Conservation (phyloP, 1,284 basidiomycete species). For the Xanthoconium separans region DNA sequence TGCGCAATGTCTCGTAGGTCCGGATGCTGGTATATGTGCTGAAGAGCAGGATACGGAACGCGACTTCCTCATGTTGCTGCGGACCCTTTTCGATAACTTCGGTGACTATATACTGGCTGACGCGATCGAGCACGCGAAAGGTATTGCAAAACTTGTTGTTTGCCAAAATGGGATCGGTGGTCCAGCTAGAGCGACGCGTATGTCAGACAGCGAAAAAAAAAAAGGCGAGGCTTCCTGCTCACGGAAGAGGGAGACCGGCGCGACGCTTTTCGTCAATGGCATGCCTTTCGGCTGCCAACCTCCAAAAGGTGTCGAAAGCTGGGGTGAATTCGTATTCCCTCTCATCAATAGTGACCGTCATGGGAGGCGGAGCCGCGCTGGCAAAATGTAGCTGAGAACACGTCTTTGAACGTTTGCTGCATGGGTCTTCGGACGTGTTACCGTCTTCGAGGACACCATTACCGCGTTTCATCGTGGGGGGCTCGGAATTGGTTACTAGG, state of each 20-base stretch:
- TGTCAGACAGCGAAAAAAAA: slow-evolving; percentile 14
- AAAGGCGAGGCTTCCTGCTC: slow-evolving; percentile 25
- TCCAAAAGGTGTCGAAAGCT: slow-evolving; percentile 62
- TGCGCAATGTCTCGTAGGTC: slow-evolving; percentile 57
- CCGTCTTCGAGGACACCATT: slow-evolving; percentile 11
- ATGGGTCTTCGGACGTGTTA: slow-evolving; percentile 5
- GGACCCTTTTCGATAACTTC: slow-evolving; percentile 63
- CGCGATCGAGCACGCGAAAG: slow-evolving; percentile 59
- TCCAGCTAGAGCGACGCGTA: slow-evolving; percentile 45
- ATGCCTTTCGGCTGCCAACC: slow-evolving; percentile 54
- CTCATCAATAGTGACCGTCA: slow-evolving; percentile 39
- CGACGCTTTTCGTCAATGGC: slow-evolving; percentile 54
- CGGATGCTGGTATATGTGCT: slow-evolving; percentile 57
- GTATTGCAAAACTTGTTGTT: slow-evolving; percentile 59
- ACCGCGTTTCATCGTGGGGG: slow-evolving; percentile 22
- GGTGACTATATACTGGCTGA: slow-evolving; percentile 56
- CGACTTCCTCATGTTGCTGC: slow-evolving; percentile 50
- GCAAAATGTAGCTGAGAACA: slow-evolving; percentile 19
- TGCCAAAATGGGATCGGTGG: slow-evolving; percentile 48
- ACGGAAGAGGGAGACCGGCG: slow-evolving; percentile 49
- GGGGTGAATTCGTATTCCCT: slow-evolving; percentile 42
- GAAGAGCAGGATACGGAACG: slow-evolving; percentile 62
- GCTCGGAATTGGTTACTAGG: not conserved
- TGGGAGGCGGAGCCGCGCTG: slow-evolving; percentile 18
- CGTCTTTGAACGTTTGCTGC: slow-evolving; percentile 28